Conservation (phyloP, 495 filamentous ascomycete species). For the Podospora comata region DNA sequence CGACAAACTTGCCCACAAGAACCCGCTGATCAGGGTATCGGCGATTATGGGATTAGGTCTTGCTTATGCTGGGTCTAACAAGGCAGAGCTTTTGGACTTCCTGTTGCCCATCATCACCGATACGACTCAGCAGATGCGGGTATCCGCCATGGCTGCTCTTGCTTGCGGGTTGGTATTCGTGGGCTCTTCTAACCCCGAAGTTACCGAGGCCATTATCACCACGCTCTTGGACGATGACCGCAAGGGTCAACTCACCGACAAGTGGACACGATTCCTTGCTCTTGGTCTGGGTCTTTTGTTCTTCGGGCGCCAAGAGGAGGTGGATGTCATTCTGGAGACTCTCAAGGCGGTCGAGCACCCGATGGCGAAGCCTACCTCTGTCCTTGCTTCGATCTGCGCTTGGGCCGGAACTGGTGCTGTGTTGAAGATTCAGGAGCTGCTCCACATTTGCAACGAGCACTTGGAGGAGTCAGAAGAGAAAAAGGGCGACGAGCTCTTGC, state of each 20-base stretch:
- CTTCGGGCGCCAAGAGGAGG: constrained; percentile 95
- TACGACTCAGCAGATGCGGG: constrained; percentile 80
- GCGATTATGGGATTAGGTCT: constrained; percentile 95
- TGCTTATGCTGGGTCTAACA: constrained; percentile 88
- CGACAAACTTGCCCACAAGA: constrained; percentile 74
- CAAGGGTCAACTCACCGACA: constrained; percentile 83
- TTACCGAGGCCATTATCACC: constrained; percentile 82
- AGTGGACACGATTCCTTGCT: constrained; percentile 96
- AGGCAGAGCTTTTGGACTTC: constrained; percentile 72
- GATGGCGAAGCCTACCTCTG: constrained; percentile 84
- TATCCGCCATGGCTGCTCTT: constrained; percentile 93
- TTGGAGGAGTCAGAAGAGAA: constrained; percentile 88
- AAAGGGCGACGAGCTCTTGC: constrained; percentile 88
- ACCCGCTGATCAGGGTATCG: constrained; percentile 67
- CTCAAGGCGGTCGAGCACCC: constrained; percentile 94
- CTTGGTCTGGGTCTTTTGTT: constrained; percentile 91
- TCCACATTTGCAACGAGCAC: constrained; percentile 96
- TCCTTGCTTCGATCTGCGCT: constrained; percentile 91
- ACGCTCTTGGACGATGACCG: constrained; percentile 91
- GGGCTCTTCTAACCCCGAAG: constrained; percentile 82
- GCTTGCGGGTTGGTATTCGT: constrained; percentile 89
- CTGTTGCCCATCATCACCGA: constrained; percentile 86
- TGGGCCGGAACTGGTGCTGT: constrained; percentile 98
- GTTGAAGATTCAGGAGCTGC: constrained; percentile 89
- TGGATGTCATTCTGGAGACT: constrained; percentile 90